Conservation (phyloP, 306 rosid species). For the Mimosa bimucronata region DNA sequence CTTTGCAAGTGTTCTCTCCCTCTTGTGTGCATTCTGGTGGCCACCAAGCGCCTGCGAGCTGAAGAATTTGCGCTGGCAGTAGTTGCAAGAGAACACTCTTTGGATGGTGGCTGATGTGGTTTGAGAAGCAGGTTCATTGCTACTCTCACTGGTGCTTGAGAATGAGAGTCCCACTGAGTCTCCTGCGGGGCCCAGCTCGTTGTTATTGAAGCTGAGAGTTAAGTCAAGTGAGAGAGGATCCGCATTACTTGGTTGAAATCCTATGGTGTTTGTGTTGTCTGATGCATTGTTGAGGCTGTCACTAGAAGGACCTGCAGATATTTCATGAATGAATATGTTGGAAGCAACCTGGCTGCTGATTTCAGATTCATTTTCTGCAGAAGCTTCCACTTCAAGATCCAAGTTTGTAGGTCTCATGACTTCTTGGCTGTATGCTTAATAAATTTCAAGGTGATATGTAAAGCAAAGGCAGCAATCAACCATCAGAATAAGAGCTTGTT, state of each 20-base stretch:
- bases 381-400: slow-evolving; percentile 80
- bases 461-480: slow-evolving; percentile 32
- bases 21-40: slow-evolving; percentile 92
- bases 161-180: slow-evolving; percentile 65
- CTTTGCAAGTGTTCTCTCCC: slow-evolving; percentile 82
- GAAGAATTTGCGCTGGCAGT: slow-evolving; percentile 86
- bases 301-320: slow-evolving; percentile 57
- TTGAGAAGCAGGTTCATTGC: slow-evolving; percentile 67
- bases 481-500: slow-evolving; percentile 29
- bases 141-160: slow-evolving; percentile 88
- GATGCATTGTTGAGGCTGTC: slow-evolving; percentile 50
- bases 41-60: slow-evolving; percentile 98
- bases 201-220: slow-evolving; percentile 63
- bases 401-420: slow-evolving; percentile 64
- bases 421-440: slow-evolving; percentile 18
- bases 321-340: slow-evolving; percentile 66
- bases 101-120: slow-evolving; percentile 49
- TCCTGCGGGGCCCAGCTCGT: slow-evolving; percentile 39
- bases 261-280: slow-evolving; percentile 20
- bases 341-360: slow-evolving; percentile 88
- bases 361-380: slow-evolving; percentile 66
- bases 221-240: slow-evolving; percentile 64
- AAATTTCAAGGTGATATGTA: slow-evolving; percentile 24
- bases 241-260: background rate
- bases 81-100: slow-evolving; percentile 81